Base-by-base conservation (phyloP, 2,329 filamentous ascomycete species). In the Dothistroma pini region DNA sequence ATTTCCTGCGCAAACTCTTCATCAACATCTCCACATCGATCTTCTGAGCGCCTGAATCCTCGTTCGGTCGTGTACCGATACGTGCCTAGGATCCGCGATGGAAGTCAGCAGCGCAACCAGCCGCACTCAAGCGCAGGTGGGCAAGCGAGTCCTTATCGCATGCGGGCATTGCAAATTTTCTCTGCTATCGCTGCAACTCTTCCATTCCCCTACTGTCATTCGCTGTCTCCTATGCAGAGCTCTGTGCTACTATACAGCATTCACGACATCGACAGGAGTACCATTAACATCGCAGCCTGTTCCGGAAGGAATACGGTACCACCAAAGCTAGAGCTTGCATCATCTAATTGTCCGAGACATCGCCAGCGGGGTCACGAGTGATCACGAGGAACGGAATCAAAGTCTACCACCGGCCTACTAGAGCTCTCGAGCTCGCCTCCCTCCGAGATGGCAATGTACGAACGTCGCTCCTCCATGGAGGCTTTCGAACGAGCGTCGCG, bases 381-480 rank as follows among this genome's bases (percentile, higher is more conserved):
- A 58, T 49, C 56, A 58, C 41, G 49, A 54, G 35, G n/a, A 32
- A 41, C 35, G 19, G 19, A 21, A 41, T 41, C 31, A 22, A 38
- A 34, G 25, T 58, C 34, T 41, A 54, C 16, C 19, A 2, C 16
- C 11, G 4, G 29, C 31, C 52, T 35, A 16, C 5, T 1, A 10
- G 35, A 54, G 49, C 56, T 61, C 48, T 25, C 25, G 48, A 56
- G 57, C 63, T 54, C 52, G 22, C 29, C 32, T 32, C 12, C 29
- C 41, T 22, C 51, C 44, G 59, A 1, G 47, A 70, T 70, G 68
- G 64, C 67, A n/a, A 61, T 69, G 54, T 67, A 61, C 61, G 66
- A 69, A 58, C 66, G 69, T 44, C 68, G 69, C 48, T 66, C 65
- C 53, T 69, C 68, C 9, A 67, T 69, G 56, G 68, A 70, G 58